Base-by-base conservation (phyloP, 345 rosid genomes). In the Mercurialis annua region DNA sequence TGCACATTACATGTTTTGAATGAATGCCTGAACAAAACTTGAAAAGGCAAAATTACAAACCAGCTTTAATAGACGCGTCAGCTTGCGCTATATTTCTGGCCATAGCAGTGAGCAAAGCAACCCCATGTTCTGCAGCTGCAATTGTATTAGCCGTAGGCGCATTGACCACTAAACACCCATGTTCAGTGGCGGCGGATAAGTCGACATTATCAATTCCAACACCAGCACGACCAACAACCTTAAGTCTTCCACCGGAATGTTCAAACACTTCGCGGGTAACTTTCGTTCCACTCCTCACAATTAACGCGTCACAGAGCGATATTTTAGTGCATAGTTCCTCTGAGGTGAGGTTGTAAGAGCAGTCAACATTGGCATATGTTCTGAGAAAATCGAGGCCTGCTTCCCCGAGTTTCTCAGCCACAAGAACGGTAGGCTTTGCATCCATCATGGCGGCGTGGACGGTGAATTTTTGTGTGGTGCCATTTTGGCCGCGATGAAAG, bases 171-270 rank as follows among this genome's bases (percentile, higher is more conserved):
- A 70, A 62, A 31, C 73, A 70, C 6, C 73, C 73, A 16, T 70
- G 73, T 18, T 70, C 63, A 7, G 73, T 70, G 1, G 73, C 73
- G 5, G 73, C 73, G 1, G 67, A 53, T 27, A 70, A 62, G 34
- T 70, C 73, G 20, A 70, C 73, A 53, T 70, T 70, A 31, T 70
- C 73, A 52, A 70, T 53, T 24, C 73, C 73, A 53, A 70, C 63
- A 5, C 73, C 68, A 23, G 73, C 73, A 20, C 73, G 68, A 42
- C 68, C 73, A 61, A 62, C 73, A 30, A 70, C 73, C 56, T 70
- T 70, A 43, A 70, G 62, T 23, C 73, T 70, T 6, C 63, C 68
- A 0, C 68, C 67, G 1, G 73, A 70, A 24, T 36, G 14, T 53
- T 70, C 68, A 62, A 70, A 70, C 11, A 70, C 67, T 54, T 70